Evolutionary conservation across 805 yeast species (phyloP).

Genomic region (Kuraishia hungarica): DNA sequence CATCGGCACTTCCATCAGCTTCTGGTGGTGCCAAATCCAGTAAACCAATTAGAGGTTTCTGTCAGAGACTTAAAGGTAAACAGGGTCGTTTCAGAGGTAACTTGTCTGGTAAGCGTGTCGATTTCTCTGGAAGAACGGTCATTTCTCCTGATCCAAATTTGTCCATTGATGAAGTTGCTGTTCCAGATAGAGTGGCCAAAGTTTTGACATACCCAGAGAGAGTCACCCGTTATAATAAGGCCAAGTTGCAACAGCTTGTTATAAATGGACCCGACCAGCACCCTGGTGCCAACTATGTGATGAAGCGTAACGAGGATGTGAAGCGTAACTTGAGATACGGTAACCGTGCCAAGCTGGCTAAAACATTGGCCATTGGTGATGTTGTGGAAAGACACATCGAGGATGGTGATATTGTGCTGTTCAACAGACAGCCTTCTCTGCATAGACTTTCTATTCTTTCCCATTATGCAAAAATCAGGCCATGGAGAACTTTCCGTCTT

Average conservation of each 20-base stretch:
- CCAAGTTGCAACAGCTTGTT: conserved; percentile 66
- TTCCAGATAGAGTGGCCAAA: conserved; percentile 94
- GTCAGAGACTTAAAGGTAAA: conserved; percentile 96
- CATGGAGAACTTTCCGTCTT: conserved; percentile 95
- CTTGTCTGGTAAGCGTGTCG: conserved; percentile 96
- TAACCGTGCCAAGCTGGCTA: conserved; percentile 71
- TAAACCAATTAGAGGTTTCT: conserved; percentile 87
- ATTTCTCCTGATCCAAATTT: conserved; percentile 98
- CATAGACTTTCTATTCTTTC: conserved; percentile 91
- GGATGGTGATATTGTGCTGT: conserved; percentile 93
- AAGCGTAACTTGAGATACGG: conserved; percentile 88
- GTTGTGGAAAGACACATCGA: conserved; percentile 93
- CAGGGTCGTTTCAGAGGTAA: conserved; percentile 99
- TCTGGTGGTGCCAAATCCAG: conserved; percentile 44
- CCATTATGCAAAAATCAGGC: conserved; percentile 92
- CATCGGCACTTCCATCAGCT: conserved; percentile 65
- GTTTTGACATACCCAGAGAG: conserved; percentile 93
- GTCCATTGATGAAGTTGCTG: conserved; percentile 94
- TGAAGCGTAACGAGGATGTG: conserved; percentile 75
- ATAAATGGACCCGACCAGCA: conserved; percentile 80
- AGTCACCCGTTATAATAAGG: conserved; percentile 80
- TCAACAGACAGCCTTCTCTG: conserved; percentile 96
- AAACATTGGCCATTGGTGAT: conserved; percentile 76
- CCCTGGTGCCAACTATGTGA: conserved; percentile 94
- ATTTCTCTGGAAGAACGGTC: conserved; percentile 96